Conservation (phyloP, 2,329 filamentous ascomycete genomes). For the Sodiomyces alkalinus region DNA sequence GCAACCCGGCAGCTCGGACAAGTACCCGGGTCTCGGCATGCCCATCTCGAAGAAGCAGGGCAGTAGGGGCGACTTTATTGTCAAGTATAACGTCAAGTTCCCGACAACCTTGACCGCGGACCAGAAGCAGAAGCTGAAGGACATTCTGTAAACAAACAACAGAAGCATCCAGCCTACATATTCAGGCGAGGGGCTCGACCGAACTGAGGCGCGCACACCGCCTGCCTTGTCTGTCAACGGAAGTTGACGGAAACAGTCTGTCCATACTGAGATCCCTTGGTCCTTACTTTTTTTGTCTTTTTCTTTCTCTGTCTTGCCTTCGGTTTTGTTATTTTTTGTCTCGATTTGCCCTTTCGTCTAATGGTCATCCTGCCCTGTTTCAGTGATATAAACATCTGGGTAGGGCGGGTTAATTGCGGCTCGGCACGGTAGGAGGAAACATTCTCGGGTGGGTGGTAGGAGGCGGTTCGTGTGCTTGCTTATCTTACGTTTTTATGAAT, state of each 20-base stretch:
- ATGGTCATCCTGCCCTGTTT: no score
- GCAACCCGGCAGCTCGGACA: constrained; percentile 65
- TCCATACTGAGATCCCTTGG: neutral
- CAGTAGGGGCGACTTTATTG: constrained; percentile 72
- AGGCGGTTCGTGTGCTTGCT: no score
- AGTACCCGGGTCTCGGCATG: constrained; percentile 83
- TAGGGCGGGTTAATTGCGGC: no score
- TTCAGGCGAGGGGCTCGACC: no score
- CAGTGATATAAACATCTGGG: no score
- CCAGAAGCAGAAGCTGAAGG: constrained; percentile 70
- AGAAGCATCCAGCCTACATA: no score
- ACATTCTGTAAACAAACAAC: constrained; percentile 58
- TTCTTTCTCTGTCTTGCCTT: neutral
- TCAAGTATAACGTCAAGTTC: constrained; percentile 88
- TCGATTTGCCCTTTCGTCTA: neutral
- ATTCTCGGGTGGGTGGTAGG: no score
- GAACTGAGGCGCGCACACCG: no score
- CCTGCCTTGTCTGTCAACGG: no score
- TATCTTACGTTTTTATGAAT: neutral
- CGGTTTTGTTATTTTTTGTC: neutral
- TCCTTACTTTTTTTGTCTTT: constrained; percentile 1
- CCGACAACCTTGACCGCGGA: constrained; percentile 58
- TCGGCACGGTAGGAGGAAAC: no score
- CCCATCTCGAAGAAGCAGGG: constrained; percentile 79
- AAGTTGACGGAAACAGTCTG: no score